These are phyloP conservation scores for Termitomyces sp. DNA, from an alignment of 768 basidiomycete genomes.

Conservation along the genomic window DNA sequence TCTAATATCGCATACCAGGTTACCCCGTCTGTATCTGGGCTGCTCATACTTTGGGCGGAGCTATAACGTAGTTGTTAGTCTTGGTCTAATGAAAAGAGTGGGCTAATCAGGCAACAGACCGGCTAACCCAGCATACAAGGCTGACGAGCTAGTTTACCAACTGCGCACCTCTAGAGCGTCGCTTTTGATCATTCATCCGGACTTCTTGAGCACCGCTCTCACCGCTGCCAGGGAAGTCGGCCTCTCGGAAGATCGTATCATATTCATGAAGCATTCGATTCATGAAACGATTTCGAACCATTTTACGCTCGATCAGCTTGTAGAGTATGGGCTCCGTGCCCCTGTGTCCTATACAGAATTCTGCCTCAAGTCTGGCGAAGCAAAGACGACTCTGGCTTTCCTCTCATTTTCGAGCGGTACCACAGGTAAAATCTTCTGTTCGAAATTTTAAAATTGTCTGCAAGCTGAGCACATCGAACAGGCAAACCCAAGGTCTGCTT, in stretches of 20 bases:
- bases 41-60: constrained; percentile 48
- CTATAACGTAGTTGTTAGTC: constrained; percentile 42
- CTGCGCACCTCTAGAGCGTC: constrained; percentile 40
- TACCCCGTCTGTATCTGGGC: constrained; percentile 57
- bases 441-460: neutral
- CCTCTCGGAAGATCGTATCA: constrained; percentile 36
- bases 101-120: constrained; percentile 33
- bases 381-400: constrained; percentile 56
- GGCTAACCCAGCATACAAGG: constrained; percentile 55
- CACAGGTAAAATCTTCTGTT: constrained; percentile 41
- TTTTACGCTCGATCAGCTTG: constrained; percentile 40
- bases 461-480: constrained; percentile 1
- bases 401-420: constrained; percentile 73
- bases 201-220: constrained; percentile 34
- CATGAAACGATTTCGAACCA: constrained; percentile 3
- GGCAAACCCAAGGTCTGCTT: constrained; percentile 31
- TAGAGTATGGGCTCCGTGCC: constrained; percentile 32
- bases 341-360: constrained; percentile 37
- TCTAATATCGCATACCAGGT: constrained; percentile 26
- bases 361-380: constrained; percentile 49
- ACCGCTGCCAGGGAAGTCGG: constrained; percentile 36
- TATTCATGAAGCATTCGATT: constrained; percentile 26
- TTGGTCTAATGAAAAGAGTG: neutral
- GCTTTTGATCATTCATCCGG: constrained; percentile 43
- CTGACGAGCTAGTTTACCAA: constrained; percentile 55